Evolutionary conservation across 345 rosid genomes (phyloP), one percentile per base, ranked within the genome.

Genomic region (Cochlearia excelsa): DNA sequence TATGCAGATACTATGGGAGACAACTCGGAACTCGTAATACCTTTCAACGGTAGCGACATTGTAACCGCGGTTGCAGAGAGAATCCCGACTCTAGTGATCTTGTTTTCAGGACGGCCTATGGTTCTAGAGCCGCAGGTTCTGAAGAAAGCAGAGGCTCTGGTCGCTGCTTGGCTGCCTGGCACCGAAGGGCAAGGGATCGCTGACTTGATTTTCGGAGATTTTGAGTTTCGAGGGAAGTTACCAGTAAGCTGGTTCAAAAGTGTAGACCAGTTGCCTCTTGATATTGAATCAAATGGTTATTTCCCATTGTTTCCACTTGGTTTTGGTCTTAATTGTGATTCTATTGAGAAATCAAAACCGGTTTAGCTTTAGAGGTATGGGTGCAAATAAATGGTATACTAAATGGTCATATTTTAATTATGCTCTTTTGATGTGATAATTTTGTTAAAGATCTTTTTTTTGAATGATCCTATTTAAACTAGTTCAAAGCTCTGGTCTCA

Each of bases 91-190:
- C 58, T 88, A 59, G 79, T 58, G 42, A 72, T 91, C 56, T 39
- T 88, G 68, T 59, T 91, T 55, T 72, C 90, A 4, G 98, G 95
- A 72, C 81, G 95, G 52, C 98, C 96, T 30, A 30, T 84, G 65
- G 83, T 80, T 63, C 8, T 88, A 16, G 85, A 86, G 40, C 78
- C 80, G n/a, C 11, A n/a, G 29, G 49, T 86, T 42, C 65, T 83
- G 72, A 87, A 78, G 54, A 82, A 86, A 72, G 59, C 74, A 2
- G 83, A 84, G 49, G 87, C 84, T 33, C 33, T 88, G n/a, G 75
- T 88, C 16, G 95, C 90, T 42, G 96, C 98, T 42, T 88, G 98
- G 98, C 51, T 88, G 49, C 96, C 95, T 7, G 98, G 96, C 74
- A 84, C 71, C 0, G 95, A 91, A 72, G 96, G 85, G 34, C 69